These are phyloP conservation scores for Globisporangium takayamanum DNA, from an alignment of 352 stramenopile species.

Conservation along the genomic window DNA sequence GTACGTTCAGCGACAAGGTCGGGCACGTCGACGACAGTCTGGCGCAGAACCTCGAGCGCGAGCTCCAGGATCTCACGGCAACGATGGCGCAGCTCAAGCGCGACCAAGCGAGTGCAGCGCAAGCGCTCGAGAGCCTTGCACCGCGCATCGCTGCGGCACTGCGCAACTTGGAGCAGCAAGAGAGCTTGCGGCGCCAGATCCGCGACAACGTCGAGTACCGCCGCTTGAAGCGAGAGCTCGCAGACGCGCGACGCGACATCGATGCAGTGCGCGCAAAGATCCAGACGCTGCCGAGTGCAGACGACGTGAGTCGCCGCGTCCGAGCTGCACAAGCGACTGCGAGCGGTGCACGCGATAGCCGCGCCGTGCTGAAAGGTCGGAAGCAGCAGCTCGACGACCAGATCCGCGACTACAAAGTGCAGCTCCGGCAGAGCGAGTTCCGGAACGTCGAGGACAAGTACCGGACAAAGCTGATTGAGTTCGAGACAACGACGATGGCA, in stretches of 20 bases:
- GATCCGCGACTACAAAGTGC: slow-evolving; percentile 55
- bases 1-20: slow-evolving; percentile 35
- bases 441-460: slow-evolving; percentile 93
- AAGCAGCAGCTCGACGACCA: slow-evolving; percentile 46
- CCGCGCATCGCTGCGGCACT: slow-evolving; percentile 39
- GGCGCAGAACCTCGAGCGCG: slow-evolving; percentile 32
- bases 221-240: slow-evolving; percentile 38
- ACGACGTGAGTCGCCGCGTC: slow-evolving; percentile 47
- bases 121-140: slow-evolving; percentile 36
- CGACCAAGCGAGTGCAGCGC: slow-evolving; percentile 26
- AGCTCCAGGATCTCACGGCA: slow-evolving; percentile 35
- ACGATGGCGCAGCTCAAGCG: slow-evolving; percentile 39
- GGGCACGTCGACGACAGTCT: slow-evolving; percentile 30
- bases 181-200: slow-evolving; percentile 65
- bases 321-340: slow-evolving; percentile 23
- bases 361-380: slow-evolving; percentile 37
- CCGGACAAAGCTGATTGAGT: slow-evolving; percentile 92
- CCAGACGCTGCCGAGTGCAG: slow-evolving; percentile 32
- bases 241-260: slow-evolving; percentile 29
- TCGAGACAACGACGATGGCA: slow-evolving; percentile 94
- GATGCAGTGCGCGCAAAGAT: slow-evolving; percentile 39
- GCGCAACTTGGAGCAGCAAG: slow-evolving; percentile 36
- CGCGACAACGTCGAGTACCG: slow-evolving; percentile 76
- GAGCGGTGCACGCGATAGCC: slow-evolving; percentile 23
- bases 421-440: slow-evolving; percentile 69